Evolutionary conservation across 768 basidiomycete genomes (phyloP).

Genomic region (Xerocomellus dryophilus): DNA sequence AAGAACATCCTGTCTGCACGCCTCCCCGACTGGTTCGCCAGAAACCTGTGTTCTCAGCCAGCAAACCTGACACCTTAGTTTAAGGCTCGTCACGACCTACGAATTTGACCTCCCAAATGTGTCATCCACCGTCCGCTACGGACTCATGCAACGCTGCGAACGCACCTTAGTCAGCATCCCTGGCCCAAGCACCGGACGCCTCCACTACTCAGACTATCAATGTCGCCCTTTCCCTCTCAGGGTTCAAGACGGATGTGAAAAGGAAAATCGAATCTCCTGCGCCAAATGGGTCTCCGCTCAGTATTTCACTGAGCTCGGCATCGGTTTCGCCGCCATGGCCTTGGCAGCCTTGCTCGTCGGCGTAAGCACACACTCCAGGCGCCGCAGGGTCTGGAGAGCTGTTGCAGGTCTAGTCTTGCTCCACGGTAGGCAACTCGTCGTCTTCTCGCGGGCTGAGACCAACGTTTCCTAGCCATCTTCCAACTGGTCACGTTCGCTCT

Average conservation of each 20-base stretch:
- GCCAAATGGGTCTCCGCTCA: constrained; percentile 68
- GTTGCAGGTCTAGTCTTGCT: constrained; percentile 62
- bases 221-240: constrained; percentile 66
- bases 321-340: constrained; percentile 61
- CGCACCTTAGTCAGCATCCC: constrained; percentile 48
- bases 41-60: constrained; percentile 16
- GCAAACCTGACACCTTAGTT: constrained; percentile 27
- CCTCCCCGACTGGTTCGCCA: constrained; percentile 62
- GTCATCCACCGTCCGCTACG: constrained; percentile 52
- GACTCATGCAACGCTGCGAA: constrained; percentile 57
- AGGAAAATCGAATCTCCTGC: constrained; percentile 59
- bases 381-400: constrained; percentile 74
- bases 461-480: constrained; percentile 43
- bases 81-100: constrained; percentile 41
- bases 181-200: constrained; percentile 37
- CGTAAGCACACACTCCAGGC: constrained; percentile 67
- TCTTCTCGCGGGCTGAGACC: background rate
- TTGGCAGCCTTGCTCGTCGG: constrained; percentile 61
- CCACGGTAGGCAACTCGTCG: constrained; percentile 42
- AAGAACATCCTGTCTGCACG: constrained; percentile 58
- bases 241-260: constrained; percentile 44
- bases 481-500: constrained; percentile 62
- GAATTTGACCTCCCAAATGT: constrained; percentile 43
- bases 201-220: constrained; percentile 53
- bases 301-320: constrained; percentile 60